phyloP scores from a whole-genome alignment of 148 eudicot genomes.

The Camellia sinensis region DNA sequence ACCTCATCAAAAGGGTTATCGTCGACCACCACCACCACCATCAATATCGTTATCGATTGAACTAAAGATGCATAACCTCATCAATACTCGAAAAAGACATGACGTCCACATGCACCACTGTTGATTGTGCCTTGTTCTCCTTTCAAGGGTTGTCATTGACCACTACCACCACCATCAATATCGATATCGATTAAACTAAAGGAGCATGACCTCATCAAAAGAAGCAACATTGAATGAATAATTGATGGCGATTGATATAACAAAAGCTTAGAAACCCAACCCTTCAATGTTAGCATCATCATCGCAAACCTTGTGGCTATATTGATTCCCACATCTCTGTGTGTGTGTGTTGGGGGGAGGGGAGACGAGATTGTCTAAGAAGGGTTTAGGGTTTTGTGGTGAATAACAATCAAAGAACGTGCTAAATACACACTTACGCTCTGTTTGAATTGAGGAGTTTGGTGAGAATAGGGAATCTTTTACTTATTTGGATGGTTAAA shows the following conservation, averaged over 20 bases:
- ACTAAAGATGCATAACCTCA: conserved; percentile 27
- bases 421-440: too few species aligned
- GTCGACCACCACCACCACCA: not conserved
- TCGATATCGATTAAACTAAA: conserved; percentile 23
- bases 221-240: conserved; percentile 4
- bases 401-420: not conserved
- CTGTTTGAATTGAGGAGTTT: too few species aligned
- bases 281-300: conserved; percentile 19
- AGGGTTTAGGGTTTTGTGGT: not conserved
- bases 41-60: conserved; percentile 12
- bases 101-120: too few species aligned
- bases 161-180: not conserved
- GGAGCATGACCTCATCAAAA: conserved; percentile 22
- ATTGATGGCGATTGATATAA: conserved; percentile 1
- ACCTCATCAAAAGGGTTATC: conserved; percentile 20
- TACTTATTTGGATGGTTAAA: too few species aligned
- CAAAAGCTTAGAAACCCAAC: conserved; percentile 27
- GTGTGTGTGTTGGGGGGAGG: too few species aligned
- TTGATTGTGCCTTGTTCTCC: not conserved
- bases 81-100: not conserved
- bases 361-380: not conserved
- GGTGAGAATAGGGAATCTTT: too few species aligned
- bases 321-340: not conserved
- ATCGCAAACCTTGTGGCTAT: not conserved
- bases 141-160: conserved; percentile 10